Evolutionary conservation across 108 stramenopile genomes (phyloP).

Genomic region (Conticribra guillardii): DNA sequence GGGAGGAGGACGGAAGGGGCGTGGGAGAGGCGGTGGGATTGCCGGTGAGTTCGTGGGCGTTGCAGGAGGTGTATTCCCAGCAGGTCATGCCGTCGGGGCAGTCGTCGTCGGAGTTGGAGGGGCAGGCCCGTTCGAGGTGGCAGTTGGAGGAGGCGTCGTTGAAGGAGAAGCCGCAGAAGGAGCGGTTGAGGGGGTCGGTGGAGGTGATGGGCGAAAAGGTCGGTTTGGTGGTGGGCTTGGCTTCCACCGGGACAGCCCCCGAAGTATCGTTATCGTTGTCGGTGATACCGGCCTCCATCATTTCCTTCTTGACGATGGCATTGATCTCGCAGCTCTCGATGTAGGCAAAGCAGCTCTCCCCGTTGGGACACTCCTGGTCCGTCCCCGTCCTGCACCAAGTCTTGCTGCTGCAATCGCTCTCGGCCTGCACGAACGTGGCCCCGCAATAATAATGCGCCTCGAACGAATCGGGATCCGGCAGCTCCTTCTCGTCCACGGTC

Average conservation of each 20-base stretch:
- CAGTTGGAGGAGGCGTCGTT: not conserved
- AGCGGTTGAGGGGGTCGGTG: not conserved
- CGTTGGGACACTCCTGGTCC: conserved; percentile 51
- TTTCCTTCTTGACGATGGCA: conserved; percentile 46
- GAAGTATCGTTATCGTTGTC: not conserved
- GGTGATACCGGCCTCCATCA: conserved; percentile 4
- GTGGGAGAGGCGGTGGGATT: conserved; percentile 14
- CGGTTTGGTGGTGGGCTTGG: not conserved
- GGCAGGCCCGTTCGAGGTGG: not conserved
- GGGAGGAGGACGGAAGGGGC: too few relatives aligned
- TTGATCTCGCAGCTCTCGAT: conserved; percentile 47
- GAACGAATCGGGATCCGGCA: conserved; percentile 37
- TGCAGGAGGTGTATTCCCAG: conserved; percentile 32
- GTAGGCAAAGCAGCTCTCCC: conserved; percentile 38
- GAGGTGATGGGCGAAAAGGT: not conserved
- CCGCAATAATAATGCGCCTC: conserved; percentile 39
- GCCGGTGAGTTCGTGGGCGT: conserved; percentile 35
- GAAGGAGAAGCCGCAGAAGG: not conserved
- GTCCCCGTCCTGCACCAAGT: conserved; percentile 48
- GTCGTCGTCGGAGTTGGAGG: conserved; percentile 22
- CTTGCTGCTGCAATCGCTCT: conserved; percentile 7
- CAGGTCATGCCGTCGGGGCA: conserved; percentile 33
- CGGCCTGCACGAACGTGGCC: conserved; percentile 31
- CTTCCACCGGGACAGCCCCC: not conserved
- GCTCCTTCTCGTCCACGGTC: not conserved